phyloP scores from a whole-genome alignment of 2,329 filamentous ascomycete species.

The Paecilomyces variotii region DNA sequence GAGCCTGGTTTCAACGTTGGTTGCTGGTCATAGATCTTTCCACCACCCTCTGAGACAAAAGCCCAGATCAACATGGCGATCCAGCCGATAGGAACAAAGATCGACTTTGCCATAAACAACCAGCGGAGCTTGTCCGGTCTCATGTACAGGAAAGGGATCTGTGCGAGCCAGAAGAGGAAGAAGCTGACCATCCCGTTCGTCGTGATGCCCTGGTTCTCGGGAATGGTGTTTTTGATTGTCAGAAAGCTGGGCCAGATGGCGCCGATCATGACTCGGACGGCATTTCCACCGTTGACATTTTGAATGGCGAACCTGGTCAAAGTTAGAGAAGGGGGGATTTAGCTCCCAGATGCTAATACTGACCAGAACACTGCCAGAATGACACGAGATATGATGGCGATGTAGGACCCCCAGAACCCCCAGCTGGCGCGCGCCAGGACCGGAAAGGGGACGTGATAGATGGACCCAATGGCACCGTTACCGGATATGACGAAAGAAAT shows the following conservation, averaged over 20 bases:
- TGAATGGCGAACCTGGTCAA: slow-evolving; percentile 54
- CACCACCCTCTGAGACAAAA: slow-evolving; percentile 8
- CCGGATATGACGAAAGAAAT: slow-evolving; percentile 53
- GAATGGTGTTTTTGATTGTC: slow-evolving; percentile 29
- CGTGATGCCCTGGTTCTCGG: slow-evolving; percentile 37
- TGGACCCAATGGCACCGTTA: slow-evolving; percentile 48
- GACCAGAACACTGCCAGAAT: slow-evolving; percentile 49
- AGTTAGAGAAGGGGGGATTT: neutral
- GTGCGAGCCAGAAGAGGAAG: slow-evolving; percentile 38
- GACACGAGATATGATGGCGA: slow-evolving; percentile 46
- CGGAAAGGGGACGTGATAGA: slow-evolving; percentile 49
- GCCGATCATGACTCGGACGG: slow-evolving; percentile 43
- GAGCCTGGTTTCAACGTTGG: slow-evolving; percentile 35
- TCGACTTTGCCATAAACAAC: slow-evolving; percentile 29
- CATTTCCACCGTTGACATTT: slow-evolving; percentile 54
- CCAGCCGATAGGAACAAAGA: slow-evolving; percentile 50
- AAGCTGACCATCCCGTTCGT: slow-evolving; percentile 39
- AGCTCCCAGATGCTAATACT: neutral
- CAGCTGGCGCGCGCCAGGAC: slow-evolving; percentile 49
- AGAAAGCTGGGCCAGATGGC: slow-evolving; percentile 44
- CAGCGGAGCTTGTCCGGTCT: slow-evolving; percentile 33
- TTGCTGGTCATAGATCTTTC: slow-evolving; percentile 26
- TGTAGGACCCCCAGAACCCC: slow-evolving; percentile 51
- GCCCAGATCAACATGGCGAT: slow-evolving; percentile 49
- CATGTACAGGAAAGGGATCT: slow-evolving; percentile 38